Conservation (phyloP, 2,329 filamentous ascomycete genomes). For the Colletotrichum phormii region DNA sequence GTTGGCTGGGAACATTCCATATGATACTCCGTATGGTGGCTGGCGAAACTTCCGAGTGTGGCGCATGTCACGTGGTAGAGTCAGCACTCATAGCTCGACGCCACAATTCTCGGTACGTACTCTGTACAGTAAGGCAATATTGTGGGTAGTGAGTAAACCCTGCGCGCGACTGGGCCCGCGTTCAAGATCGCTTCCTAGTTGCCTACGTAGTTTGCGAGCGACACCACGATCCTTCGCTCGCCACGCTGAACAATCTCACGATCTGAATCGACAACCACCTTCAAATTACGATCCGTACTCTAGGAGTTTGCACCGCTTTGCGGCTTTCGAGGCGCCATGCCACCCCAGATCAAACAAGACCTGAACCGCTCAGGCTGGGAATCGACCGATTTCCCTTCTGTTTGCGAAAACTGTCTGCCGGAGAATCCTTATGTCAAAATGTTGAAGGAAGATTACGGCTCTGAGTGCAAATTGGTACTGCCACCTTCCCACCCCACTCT, state of each 20-base stretch:
- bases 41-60: too few relatives aligned
- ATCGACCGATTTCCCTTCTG: slow-evolving; percentile 88
- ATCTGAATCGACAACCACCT: neutral
- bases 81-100: too few relatives aligned
- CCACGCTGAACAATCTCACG: neutral
- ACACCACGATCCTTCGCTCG: neutral
- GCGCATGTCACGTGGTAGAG: too few relatives aligned
- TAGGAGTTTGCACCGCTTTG: neutral
- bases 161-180: neutral
- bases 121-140: too few relatives aligned
- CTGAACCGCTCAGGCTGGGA: slow-evolving; percentile 97
- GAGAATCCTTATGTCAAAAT: slow-evolving; percentile 99
- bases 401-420: slow-evolving; percentile 92
- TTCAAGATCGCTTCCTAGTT: neutral
- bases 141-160: neutral
- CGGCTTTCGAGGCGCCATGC: slow-evolving; percentile 65
- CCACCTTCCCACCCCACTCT: neutral
- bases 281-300: too few relatives aligned
- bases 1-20: too few relatives aligned
- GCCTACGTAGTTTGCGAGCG: neutral
- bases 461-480: slow-evolving; percentile 77
- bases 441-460: slow-evolving; percentile 96
- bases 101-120: too few relatives aligned
- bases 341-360: slow-evolving; percentile 95
- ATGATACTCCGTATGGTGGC: too few relatives aligned